Conservation (phyloP, 225 moss, liverwort and hornwort genomes). For the Physcomitrellopsis africana region DNA sequence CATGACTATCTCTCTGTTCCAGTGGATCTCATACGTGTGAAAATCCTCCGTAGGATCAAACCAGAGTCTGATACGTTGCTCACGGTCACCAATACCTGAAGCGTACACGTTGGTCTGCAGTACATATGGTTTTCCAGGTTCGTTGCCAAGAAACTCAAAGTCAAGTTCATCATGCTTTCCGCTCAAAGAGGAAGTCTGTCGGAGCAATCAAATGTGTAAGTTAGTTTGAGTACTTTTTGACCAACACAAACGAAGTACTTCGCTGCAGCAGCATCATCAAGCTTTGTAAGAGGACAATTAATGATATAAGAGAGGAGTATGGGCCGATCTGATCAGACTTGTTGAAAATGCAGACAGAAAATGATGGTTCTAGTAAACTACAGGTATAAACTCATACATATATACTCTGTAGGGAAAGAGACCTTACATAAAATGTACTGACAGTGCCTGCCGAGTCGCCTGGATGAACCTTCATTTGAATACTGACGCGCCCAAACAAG, state of each 20-base stretch:
- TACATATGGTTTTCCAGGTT: constrained; percentile 60
- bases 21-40: constrained; percentile 56
- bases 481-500: constrained; percentile 54
- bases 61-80: constrained; percentile 66
- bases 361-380: neutral
- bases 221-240: constrained; percentile 3
- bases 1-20: constrained; percentile 59
- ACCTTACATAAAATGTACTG: constrained; percentile 61
- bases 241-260: neutral
- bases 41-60: constrained; percentile 63
- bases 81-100: constrained; percentile 59
- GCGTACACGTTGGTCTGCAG: constrained; percentile 64
- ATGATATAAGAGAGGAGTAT: neutral
- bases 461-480: constrained; percentile 63
- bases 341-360: constrained; percentile 1
- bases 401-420: neutral
- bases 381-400: neutral
- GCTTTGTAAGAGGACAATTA: neutral
- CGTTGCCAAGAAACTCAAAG: constrained; percentile 69
- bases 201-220: constrained; percentile 1
- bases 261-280: neutral
- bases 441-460: constrained; percentile 68
- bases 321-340: neutral
- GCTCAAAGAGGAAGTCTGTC: constrained; percentile 57
- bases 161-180: constrained; percentile 66